These are phyloP conservation scores for Erysimum pusillum DNA, from an alignment of 441 rosid genomes.

Conservation along the genomic window DNA sequence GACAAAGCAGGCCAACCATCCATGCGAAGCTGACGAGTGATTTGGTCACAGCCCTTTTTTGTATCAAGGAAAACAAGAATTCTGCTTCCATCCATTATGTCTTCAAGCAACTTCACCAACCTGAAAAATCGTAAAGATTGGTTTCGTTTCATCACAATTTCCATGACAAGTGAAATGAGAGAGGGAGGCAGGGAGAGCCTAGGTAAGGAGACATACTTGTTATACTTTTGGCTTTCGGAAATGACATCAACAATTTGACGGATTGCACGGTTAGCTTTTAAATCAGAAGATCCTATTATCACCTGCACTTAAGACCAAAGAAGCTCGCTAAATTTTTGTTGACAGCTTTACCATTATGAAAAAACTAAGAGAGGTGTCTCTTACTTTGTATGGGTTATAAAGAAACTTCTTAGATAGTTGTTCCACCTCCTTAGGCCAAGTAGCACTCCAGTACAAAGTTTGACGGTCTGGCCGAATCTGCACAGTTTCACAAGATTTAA, in stretches of 20 bases:
- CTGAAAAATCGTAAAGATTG: conserved; percentile 49
- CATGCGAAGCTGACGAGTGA: conserved; percentile 97
- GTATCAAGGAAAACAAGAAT: conserved; percentile 94
- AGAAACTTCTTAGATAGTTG: conserved; percentile 87
- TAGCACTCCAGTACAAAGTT: conserved; percentile 98
- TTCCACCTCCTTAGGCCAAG: conserved; percentile 99
- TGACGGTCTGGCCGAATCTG: conserved; percentile 98
- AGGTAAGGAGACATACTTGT: conserved; percentile 61
- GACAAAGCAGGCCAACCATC: conserved; percentile 99
- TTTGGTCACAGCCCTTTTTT: conserved; percentile 96
- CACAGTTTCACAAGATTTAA: conserved; percentile 13
- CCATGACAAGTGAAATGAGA: conserved; percentile 5
- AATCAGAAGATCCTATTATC: conserved; percentile 84
- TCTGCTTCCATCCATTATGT: conserved; percentile 98
- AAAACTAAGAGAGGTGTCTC: conserved; percentile 21
- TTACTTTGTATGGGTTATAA: conserved; percentile 96
- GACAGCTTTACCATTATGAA: conserved; percentile 8
- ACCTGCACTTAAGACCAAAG: conserved; percentile 58
- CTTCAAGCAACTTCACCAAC: conserved; percentile 92
- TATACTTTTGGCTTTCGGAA: conserved; percentile 91
- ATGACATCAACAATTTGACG: conserved; percentile 90
- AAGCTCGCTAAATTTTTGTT: conserved; percentile 22
- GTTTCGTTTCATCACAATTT: not conserved
- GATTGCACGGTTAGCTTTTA: conserved; percentile 94
- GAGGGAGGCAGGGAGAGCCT: conserved; percentile 6